These are phyloP conservation scores for Tardiomyces blankii DNA, from an alignment of 1,139 yeast genomes.

Conservation along the genomic window DNA sequence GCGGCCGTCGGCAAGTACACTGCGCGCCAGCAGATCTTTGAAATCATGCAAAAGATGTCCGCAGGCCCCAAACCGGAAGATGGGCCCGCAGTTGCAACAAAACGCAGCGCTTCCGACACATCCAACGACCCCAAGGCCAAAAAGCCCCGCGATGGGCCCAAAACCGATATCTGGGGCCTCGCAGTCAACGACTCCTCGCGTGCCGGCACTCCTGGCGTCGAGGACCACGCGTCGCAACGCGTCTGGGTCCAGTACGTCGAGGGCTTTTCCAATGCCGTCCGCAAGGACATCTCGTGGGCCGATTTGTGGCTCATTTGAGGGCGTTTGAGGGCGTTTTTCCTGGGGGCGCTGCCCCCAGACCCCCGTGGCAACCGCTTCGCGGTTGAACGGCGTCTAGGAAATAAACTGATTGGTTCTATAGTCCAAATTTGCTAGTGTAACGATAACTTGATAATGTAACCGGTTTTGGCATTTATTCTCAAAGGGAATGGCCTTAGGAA, in stretches of 20 bases:
- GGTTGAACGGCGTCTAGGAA: neutral
- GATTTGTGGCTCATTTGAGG: conserved; percentile 40
- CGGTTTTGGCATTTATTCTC: too few species aligned
- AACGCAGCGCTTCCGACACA: conserved; percentile 3
- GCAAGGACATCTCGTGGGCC: conserved; percentile 74
- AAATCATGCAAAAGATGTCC: conserved; percentile 9
- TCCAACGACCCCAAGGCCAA: neutral
- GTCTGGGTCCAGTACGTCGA: conserved; percentile 92
- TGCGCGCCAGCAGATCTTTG: conserved; percentile 16
- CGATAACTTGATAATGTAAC: too few species aligned
- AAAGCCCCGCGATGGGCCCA: neutral
- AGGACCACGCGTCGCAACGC: conserved; percentile 23
- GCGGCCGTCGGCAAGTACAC: conserved; percentile 21
- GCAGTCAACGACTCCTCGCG: neutral
- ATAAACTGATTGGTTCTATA: neutral
- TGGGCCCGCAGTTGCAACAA: conserved; percentile 2
- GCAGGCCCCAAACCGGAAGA: neutral
- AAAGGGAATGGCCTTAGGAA: too few species aligned
- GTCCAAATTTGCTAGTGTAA: neutral
- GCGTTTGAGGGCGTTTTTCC: neutral
- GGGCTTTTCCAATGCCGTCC: conserved; percentile 90
- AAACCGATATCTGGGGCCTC: neutral
- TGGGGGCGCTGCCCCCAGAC: too few species aligned
- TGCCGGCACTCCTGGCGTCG: conserved; percentile 3
- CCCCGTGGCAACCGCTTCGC: too few species aligned